Base-by-base conservation (phyloP, 164 flowering plant species). In the Sedum album region DNA sequence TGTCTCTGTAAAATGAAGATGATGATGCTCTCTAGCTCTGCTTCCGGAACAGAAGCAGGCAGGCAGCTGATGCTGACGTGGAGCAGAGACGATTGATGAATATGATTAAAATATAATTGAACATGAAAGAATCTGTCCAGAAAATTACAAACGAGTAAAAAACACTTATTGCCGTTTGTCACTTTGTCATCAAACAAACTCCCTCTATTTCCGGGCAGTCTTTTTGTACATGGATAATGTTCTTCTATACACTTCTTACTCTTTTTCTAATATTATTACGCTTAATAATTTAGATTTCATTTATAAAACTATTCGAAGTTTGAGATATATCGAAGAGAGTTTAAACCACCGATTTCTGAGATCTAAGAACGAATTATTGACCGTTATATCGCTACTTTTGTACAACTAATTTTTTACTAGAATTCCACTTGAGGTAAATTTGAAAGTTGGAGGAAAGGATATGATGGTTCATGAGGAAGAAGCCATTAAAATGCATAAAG, bases 1-100 rank as follows among this genome's bases (percentile, higher is more conserved):
- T 57, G 33, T 57, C 6, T 44, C 18, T 44, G 17, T 11, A 44
- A 44, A 44, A 44, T 44, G 18, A 44, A 14, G 57, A 51, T 51
- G 57, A 51, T 57, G 62, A 57, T 57, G 62, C 62, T 57, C 38
- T 35, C 38, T 35, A n/a, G n/a, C n/a, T n/a, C 62, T 57, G 62
- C 62, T 57, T 57, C 33, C 62, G 18, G 33, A 28, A 6, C 62
- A 57, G 62, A 26, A 20, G 62, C 62, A 57, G 62, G 18, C 46
- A 15, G 48, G 18, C 4, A 17, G 4, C n/a, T n/a, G n/a, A 13
- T 5, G 30, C 28, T 53, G 60, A 53, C 60, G 60, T 33, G 28
- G 62, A 57, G 62, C 5, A 30, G 33, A 26, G 33, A 26, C 20
- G 48, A 14, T 15, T 44, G 15, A 44, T 15, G 42, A 39, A 8